These are phyloP conservation scores for Ocimum tenuiflorum DNA, from an alignment of 257 asterid genomes.

Conservation along the genomic window DNA sequence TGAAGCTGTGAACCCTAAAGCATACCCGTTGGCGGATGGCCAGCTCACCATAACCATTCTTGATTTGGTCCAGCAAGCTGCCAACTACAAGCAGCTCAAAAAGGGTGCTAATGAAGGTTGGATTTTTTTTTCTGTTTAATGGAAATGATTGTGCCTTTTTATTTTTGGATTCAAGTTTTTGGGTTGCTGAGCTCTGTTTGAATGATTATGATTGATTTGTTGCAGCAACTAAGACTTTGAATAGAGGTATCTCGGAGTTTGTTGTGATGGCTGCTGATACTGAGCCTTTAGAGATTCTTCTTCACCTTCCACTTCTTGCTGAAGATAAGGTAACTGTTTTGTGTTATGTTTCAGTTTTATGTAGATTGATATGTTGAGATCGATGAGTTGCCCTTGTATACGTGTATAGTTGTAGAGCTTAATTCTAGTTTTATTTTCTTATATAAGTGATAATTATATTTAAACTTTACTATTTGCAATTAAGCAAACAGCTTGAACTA, in stretches of 20 bases:
- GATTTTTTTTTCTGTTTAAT: neutral
- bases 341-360: neutral
- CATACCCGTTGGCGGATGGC: slow-evolving; percentile 82
- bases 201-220: neutral
- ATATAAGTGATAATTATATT: neutral
- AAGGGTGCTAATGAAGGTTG: slow-evolving; percentile 97
- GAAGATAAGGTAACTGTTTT: slow-evolving; percentile 65
- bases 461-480: too few relatives aligned
- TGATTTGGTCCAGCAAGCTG: slow-evolving; percentile 87
- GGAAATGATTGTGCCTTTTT: neutral
- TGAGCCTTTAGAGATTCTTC: slow-evolving; percentile 90
- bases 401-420: neutral
- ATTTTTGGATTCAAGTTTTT: neutral
- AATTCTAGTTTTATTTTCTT: neutral
- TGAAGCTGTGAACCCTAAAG: slow-evolving; percentile 80
- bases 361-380: neutral
- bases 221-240: slow-evolving; percentile 90
- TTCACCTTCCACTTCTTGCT: slow-evolving; percentile 90
- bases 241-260: slow-evolving; percentile 88
- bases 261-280: slow-evolving; percentile 92
- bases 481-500: neutral
- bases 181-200: neutral
- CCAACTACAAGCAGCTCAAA: slow-evolving; percentile 84
- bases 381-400: neutral
- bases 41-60: slow-evolving; percentile 70